These are phyloP conservation scores for Plantago rigida DNA, from an alignment of 305 asterid genomes.

Conservation along the genomic window DNA sequence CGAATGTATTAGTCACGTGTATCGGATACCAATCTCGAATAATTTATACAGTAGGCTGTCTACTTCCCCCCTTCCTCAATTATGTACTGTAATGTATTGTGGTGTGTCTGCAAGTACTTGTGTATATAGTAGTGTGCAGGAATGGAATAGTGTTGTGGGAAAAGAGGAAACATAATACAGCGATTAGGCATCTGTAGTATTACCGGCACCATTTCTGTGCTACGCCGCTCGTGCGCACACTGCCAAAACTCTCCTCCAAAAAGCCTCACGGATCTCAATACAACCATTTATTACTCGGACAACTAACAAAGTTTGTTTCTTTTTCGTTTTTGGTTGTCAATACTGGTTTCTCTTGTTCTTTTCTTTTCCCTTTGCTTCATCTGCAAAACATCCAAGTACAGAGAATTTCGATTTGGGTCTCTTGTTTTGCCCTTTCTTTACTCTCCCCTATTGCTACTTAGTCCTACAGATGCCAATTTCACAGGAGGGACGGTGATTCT, in stretches of 20 bases:
- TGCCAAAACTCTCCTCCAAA: constrained; percentile 31
- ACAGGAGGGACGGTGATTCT: constrained; percentile 55
- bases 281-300: constrained; percentile 15
- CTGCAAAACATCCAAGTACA: constrained; percentile 36
- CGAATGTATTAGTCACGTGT: too few species aligned
- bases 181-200: constrained; percentile 26
- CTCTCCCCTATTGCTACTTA: constrained; percentile 21
- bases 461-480: constrained; percentile 36
- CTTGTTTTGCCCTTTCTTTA: not conserved
- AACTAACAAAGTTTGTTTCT: not conserved
- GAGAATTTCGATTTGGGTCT: constrained; percentile 23
- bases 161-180: constrained; percentile 1
- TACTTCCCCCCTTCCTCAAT: too few species aligned
- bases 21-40: too few species aligned
- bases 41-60: too few species aligned
- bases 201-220: constrained; percentile 31
- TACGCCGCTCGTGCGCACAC: constrained; percentile 49
- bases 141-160: not conserved
- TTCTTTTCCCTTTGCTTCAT: constrained; percentile 33
- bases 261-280: constrained; percentile 47
- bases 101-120: too few species aligned
- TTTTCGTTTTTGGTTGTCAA: constrained; percentile 15
- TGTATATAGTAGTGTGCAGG: too few species aligned
- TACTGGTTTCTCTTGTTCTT: too few species aligned
- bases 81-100: too few species aligned